phyloP scores from a whole-genome alignment of 305 asterid genomes.

The Fraxinus latifolia region DNA sequence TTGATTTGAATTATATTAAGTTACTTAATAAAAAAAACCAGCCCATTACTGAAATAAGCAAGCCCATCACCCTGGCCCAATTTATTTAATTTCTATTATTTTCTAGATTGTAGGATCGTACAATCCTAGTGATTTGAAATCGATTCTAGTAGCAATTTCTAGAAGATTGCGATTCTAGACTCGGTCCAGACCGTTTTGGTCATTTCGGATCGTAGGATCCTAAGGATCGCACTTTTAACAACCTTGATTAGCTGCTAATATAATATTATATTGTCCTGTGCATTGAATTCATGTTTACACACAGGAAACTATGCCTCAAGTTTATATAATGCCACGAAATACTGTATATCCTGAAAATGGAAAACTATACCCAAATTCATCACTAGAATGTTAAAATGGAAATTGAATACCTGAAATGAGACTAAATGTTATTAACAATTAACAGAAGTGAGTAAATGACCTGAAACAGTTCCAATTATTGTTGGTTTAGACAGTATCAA shows the following conservation, averaged over 20 bases:
- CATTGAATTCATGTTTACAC: neutral
- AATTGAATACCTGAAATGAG: neutral
- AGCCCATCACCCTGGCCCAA: neutral
- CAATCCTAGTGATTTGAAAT: neutral
- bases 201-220: neutral
- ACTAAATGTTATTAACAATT: neutral
- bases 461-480: conserved; percentile 13
- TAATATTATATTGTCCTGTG: neutral
- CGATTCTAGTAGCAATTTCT: neutral
- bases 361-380: neutral
- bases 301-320: neutral
- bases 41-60: neutral
- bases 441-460: neutral
- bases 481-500: conserved; percentile 9
- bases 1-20: neutral
- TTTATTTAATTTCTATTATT: neutral
- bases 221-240: neutral
- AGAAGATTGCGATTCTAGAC: neutral
- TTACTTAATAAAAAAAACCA: neutral
- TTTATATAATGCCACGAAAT: neutral
- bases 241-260: neutral
- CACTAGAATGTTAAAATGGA: neutral
- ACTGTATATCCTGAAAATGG: conserved; percentile 3
- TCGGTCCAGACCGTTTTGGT: neutral
- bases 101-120: neutral